These are phyloP conservation scores for Lentinula lateritia DNA, from an alignment of 768 basidiomycete species.

Conservation along the genomic window DNA sequence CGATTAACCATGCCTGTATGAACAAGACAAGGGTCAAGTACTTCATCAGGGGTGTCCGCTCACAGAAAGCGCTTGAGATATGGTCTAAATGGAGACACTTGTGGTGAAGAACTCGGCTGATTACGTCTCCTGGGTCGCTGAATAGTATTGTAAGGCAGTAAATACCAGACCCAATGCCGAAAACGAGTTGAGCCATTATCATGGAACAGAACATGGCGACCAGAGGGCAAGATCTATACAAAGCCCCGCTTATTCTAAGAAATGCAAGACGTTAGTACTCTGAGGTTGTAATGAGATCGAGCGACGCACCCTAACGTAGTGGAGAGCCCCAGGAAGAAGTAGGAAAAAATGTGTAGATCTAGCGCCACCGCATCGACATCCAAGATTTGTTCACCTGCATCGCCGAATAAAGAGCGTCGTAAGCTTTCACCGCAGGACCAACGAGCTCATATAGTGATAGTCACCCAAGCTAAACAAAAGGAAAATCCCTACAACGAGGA, in stretches of 20 bases:
- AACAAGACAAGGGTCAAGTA: background rate
- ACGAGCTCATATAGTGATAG: background rate
- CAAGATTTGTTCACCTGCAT: background rate
- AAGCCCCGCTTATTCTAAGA: background rate
- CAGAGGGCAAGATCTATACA: background rate
- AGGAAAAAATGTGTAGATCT: background rate
- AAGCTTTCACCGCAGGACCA: background rate
- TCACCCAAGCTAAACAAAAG: background rate
- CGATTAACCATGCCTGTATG: background rate
- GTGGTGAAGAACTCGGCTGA: background rate
- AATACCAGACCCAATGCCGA: background rate
- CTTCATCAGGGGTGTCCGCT: background rate
- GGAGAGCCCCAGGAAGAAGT: background rate
- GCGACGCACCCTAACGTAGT: slow-evolving; percentile 2
- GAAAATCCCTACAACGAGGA: background rate
- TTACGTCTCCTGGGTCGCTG: background rate
- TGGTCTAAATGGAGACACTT: background rate
- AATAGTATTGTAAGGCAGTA: background rate
- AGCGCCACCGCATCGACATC: slow-evolving; percentile 1
- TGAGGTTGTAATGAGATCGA: too few relatives aligned
- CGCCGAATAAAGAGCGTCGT: background rate
- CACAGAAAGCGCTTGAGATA: background rate
- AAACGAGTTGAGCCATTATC: background rate
- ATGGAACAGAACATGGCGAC: slow-evolving; percentile 4
- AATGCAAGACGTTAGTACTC: background rate